Evolutionary conservation across 257 asterid genomes (phyloP), one percentile per base, ranked within the genome.

Genomic region (Mentha longifolia): DNA sequence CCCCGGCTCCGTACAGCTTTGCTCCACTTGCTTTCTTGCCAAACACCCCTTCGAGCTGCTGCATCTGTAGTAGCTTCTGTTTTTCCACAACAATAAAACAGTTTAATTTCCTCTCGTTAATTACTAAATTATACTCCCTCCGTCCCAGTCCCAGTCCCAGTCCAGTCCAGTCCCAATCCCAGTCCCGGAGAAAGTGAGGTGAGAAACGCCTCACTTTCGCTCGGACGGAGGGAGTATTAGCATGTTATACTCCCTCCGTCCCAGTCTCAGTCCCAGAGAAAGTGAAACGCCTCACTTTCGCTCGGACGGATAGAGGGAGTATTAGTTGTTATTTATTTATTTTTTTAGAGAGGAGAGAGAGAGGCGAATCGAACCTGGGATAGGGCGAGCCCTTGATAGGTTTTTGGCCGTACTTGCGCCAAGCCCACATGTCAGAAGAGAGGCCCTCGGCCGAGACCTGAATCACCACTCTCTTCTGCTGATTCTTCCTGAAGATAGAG

Each of bases 391-490:
- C 98, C 81, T 94, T 94, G 28, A 94, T 94, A 25, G 98, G 98
- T 80, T 94, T 94, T 63, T 94, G 99, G 19, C 99, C 99, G 73
- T 94, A 94, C 75, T 94, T 94, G 7, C 99, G 83, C 99, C 99
- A 94, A 42, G 99, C 99, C 99, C 99, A 94, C 85, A 65, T 79
- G 77, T 94, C 99, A 49, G 95, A 82, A 79, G 87, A 57, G 3
- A 94, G 90, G 7, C 85, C 96, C 46, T 88, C 92, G 0, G 90
- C 95, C 9, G 87, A 72, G 30, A 89, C 89, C 66, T 86, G 91
- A 45, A 82, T 61, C 82, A 89, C 92, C 45, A 86, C 96, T 73
- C 96, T 85, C 67, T 89, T 94, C 0, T 85, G 95, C 70, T 91
- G 96, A 81, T 86, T 91, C 78, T 91, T 94, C 83, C 99, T 91